Evolutionary conservation across 1,284 basidiomycete species (phyloP).

Genomic region (Peniophora sp.): DNA sequence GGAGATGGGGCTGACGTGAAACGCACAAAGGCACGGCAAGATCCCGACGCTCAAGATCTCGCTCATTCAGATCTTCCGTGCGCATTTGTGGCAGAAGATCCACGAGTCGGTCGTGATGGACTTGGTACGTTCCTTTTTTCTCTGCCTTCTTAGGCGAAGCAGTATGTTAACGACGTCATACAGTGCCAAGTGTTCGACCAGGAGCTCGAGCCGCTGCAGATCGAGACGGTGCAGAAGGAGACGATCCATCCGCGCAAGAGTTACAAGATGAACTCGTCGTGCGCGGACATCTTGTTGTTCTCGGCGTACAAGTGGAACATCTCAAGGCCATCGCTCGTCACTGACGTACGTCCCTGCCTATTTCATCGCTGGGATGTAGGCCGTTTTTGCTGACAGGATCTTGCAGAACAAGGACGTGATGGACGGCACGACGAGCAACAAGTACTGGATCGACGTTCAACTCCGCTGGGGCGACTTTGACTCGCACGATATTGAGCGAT

Average conservation of each 20-base stretch:
- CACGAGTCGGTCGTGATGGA: conserved; percentile 96
- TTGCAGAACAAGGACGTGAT: conserved; percentile 84
- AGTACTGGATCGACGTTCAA: conserved; percentile 99
- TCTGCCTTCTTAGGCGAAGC: background rate
- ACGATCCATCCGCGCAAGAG: conserved; percentile 99
- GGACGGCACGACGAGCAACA: conserved; percentile 96
- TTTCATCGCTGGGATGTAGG: background rate
- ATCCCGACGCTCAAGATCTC: conserved; percentile 97
- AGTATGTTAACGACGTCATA: background rate
- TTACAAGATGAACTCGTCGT: conserved; percentile 99
- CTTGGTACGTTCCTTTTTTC: conserved; percentile 38
- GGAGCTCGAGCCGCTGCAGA: conserved; percentile 95
- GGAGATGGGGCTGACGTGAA: conserved; percentile 7
- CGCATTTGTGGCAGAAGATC: conserved; percentile 99
- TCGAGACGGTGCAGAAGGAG: conserved; percentile 99
- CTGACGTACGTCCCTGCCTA: conserved; percentile 63
- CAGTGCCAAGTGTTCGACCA: conserved; percentile 98
- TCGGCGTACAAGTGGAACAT: conserved; percentile 99
- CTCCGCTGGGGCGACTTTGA: conserved; percentile 99
- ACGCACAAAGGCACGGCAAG: conserved; percentile 83
- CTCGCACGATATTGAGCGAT: conserved; percentile 96
- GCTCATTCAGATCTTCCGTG: conserved; percentile 99
- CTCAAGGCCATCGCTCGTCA: conserved; percentile 90
- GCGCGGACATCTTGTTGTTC: conserved; percentile 95
- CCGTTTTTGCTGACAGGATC: conserved; percentile 5